These are phyloP conservation scores for Mycena maculata DNA, from an alignment of 768 basidiomycete species.

Conservation along the genomic window DNA sequence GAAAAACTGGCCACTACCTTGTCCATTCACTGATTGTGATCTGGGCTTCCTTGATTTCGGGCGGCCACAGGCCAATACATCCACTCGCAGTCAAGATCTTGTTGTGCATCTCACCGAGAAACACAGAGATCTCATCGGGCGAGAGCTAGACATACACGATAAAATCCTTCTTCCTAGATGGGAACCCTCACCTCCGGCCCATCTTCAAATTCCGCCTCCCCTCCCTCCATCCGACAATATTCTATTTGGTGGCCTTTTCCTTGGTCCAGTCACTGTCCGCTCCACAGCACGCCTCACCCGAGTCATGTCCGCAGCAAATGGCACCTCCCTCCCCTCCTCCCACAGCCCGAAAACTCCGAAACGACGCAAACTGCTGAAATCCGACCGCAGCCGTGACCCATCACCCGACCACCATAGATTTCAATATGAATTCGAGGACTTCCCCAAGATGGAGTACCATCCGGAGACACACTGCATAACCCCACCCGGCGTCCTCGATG, in stretches of 20 bases:
- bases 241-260: background rate
- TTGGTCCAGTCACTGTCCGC: background rate
- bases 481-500: background rate
- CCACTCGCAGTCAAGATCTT: conserved; percentile 5
- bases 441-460: conserved; percentile 1
- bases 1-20: conserved; percentile 15
- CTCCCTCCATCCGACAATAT: background rate
- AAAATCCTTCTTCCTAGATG: background rate
- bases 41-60: background rate
- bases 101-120: conserved; percentile 4
- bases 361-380: background rate
- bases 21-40: conserved; percentile 16
- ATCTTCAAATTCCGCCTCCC: background rate
- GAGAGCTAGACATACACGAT: background rate
- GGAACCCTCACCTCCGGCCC: background rate
- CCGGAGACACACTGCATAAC: background rate
- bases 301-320: background rate
- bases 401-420: background rate
- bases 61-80: background rate
- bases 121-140: conserved; percentile 17
- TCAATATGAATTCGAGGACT: conserved; percentile 13
- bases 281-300: background rate
- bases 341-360: background rate
- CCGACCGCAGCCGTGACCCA: background rate
- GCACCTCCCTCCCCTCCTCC: background rate